These are phyloP conservation scores for Colletotrichum sp. DNA, from an alignment of 2,329 filamentous ascomycete species.

Conservation along the genomic window DNA sequence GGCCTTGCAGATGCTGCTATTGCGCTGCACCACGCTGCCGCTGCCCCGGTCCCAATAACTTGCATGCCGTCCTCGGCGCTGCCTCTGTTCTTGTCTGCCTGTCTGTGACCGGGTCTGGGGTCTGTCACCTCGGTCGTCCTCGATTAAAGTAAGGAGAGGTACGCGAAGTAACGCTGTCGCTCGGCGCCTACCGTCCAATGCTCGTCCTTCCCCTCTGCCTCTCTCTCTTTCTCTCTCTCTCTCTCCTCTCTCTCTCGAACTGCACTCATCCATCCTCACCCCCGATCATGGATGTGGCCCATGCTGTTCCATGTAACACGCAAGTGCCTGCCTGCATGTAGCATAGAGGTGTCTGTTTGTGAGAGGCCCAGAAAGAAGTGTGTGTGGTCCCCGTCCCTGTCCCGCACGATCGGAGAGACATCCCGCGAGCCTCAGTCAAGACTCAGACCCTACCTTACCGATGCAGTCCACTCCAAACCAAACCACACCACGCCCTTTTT, in stretches of 20 bases:
- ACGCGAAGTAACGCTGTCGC: slow-evolving; percentile 16
- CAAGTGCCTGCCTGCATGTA: slow-evolving; percentile 18
- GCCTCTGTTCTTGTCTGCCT: not conserved
- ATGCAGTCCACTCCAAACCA: not conserved
- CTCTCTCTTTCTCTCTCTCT: not conserved
- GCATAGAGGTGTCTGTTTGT: slow-evolving; percentile 2
- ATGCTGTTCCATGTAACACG: slow-evolving; percentile 15
- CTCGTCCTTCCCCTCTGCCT: not conserved
- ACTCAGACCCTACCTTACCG: slow-evolving; percentile 6
- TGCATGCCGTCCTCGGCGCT: slow-evolving; percentile 8
- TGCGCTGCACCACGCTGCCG: not conserved
- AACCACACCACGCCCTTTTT: not conserved
- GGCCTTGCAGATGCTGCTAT: not conserved
- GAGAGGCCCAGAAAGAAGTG: not conserved
- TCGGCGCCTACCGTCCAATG: slow-evolving; percentile 16
- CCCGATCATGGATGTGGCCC: not conserved
- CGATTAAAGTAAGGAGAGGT: slow-evolving; percentile 16
- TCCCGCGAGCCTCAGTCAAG: slow-evolving; percentile 18
- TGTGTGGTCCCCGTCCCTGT: slow-evolving; percentile 7
- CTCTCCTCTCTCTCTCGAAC: not conserved
- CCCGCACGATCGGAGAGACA: slow-evolving; percentile 15
- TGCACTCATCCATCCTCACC: not conserved
- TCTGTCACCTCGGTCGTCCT: slow-evolving; percentile 13
- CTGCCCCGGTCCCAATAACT: not conserved
- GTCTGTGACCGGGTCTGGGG: not conserved